Percentiles rank a stretch among this genome's conserved stretches.
These are phyloP conservation scores for Ganoderma lingzhi DNA, from an alignment of 1,284 basidiomycete genomes.

Conservation along the genomic window DNA sequence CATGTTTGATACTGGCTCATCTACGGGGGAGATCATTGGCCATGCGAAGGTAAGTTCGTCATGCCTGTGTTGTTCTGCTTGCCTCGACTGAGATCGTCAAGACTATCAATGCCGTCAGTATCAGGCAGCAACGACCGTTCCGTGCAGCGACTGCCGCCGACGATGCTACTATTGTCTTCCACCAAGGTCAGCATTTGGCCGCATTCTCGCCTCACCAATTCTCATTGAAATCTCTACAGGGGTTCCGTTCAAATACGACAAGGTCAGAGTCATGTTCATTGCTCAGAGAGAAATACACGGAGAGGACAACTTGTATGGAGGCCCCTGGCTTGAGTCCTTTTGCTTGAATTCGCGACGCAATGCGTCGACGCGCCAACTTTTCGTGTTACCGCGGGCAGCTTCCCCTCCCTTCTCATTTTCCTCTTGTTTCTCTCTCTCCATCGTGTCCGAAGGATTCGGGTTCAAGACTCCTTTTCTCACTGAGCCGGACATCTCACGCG, in stretches of 20 bases:
- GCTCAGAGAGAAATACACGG: too few species aligned
- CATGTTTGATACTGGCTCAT: conserved; percentile 88
- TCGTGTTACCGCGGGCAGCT: too few species aligned
- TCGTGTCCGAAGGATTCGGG: too few species aligned
- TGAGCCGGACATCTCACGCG: too few species aligned
- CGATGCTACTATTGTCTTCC: conserved; percentile 84
- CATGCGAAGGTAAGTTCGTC: conserved; percentile 84
- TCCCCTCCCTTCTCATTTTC: too few species aligned
- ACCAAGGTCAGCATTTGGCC: conserved; percentile 61
- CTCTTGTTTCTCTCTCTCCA: too few species aligned
- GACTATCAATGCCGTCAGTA: conserved; percentile 91
- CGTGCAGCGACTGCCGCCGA: conserved; percentile 90
- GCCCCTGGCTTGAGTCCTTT: too few species aligned
- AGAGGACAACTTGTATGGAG: too few species aligned
- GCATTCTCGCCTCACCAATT: too few species aligned
- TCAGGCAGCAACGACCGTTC: conserved; percentile 91
- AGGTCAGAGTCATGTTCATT: conserved; percentile 51
- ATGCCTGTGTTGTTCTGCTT: neutral
- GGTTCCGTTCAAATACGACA: conserved; percentile 90
- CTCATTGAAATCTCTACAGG: conserved; percentile 50
- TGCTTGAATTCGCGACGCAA: too few species aligned
- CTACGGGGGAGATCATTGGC: conserved; percentile 93
- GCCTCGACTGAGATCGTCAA: conserved; percentile 39
- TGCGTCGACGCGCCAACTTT: too few species aligned
- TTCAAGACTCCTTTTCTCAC: too few species aligned